A percentile compares a stretch with the other conserved stretches of the same genome.
Evolutionary conservation across 805 yeast genomes (phyloP).

Genomic region (Ogataea chonburiensis): DNA sequence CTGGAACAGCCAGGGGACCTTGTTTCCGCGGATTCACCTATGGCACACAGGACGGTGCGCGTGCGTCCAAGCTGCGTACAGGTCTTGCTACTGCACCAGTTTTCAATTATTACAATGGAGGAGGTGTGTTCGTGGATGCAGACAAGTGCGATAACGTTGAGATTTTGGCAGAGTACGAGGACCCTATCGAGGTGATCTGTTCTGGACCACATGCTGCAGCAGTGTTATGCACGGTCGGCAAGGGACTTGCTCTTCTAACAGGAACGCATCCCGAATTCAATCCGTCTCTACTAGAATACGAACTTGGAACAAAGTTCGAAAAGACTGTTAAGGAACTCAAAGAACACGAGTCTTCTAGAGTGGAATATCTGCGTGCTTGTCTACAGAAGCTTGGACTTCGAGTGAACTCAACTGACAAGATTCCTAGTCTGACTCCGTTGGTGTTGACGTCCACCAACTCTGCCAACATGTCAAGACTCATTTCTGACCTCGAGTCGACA

Average conservation of each 20-base stretch:
- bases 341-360: conserved; percentile 46
- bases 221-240: conserved; percentile 63
- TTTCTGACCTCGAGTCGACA: conserved; percentile 31
- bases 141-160: conserved; percentile 58
- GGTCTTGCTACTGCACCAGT: conserved; percentile 33
- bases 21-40: conserved; percentile 80
- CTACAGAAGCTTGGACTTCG: conserved; percentile 62
- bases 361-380: conserved; percentile 54
- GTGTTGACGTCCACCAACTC: conserved; percentile 46
- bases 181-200: conserved; percentile 49
- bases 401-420: conserved; percentile 53
- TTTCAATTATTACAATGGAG: conserved; percentile 78
- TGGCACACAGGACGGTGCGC: conserved; percentile 72
- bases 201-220: conserved; percentile 59
- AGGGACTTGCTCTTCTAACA: conserved; percentile 71
- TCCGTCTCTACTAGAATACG: conserved; percentile 46
- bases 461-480: conserved; percentile 32
- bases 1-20: conserved; percentile 81
- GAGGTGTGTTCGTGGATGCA: conserved; percentile 81
- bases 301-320: conserved; percentile 27
- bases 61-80: conserved; percentile 46
- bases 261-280: conserved; percentile 92
- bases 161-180: conserved; percentile 68
- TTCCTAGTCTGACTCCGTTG: conserved; percentile 72
- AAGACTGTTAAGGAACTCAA: conserved; percentile 41